These are phyloP conservation scores for Canna indica DNA, from an alignment of 176 grass and related monocot species.

Conservation along the genomic window DNA sequence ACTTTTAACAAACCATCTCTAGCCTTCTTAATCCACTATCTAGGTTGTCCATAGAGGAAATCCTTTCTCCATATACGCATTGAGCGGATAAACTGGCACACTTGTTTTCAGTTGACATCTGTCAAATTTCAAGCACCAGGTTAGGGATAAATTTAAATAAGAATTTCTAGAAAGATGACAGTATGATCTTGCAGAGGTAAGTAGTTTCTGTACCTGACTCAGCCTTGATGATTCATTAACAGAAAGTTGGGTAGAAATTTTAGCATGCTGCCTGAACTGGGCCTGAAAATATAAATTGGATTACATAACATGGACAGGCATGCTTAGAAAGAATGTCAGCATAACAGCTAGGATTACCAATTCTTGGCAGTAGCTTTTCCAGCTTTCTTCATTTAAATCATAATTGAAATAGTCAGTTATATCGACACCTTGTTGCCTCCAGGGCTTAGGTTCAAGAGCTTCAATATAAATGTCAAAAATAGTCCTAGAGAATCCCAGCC, in stretches of 20 bases:
- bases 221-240: slow-evolving; percentile 25
- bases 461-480: slow-evolving; percentile 46
- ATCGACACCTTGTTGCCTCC: slow-evolving; percentile 51
- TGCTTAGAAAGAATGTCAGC: background rate
- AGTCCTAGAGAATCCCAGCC: slow-evolving; percentile 19
- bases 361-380: slow-evolving; percentile 57
- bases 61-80: slow-evolving; percentile 26
- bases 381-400: slow-evolving; percentile 63
- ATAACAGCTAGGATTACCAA: slow-evolving; percentile 37
- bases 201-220: slow-evolving; percentile 34
- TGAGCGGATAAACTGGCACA: slow-evolving; percentile 20
- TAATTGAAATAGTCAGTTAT: slow-evolving; percentile 72
- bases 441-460: slow-evolving; percentile 67
- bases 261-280: slow-evolving; percentile 26
- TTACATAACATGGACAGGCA: slow-evolving; percentile 4
- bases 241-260: slow-evolving; percentile 14
- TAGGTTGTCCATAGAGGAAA: background rate
- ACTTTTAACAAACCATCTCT: slow-evolving; percentile 35
- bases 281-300: slow-evolving; percentile 27
- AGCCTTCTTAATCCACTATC: slow-evolving; percentile 17
- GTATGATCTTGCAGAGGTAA: slow-evolving; percentile 13
- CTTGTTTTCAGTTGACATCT: slow-evolving; percentile 23
- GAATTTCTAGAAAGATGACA: background rate
- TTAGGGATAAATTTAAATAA: slow-evolving; percentile 16
- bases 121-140: slow-evolving; percentile 26